Conservation (phyloP, 768 basidiomycete species). For the Coprinellus micaceus region DNA sequence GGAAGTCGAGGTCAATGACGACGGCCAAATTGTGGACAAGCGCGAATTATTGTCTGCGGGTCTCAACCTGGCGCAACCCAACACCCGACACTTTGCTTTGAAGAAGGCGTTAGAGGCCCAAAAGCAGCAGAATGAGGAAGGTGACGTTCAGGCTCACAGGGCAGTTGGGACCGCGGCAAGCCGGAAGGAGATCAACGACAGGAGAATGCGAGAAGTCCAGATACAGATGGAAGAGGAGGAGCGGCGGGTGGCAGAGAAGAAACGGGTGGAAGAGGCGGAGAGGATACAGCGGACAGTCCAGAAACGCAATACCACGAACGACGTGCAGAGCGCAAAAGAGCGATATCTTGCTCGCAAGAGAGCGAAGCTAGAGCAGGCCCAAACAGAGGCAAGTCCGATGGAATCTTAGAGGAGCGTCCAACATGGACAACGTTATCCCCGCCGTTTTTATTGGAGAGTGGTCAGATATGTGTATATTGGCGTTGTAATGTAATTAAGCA, state of each 20-base stretch:
- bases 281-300: constrained; percentile 62
- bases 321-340: constrained; percentile 68
- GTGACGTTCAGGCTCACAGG: constrained; percentile 47
- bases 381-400: constrained; percentile 7
- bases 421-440: too few relatives aligned
- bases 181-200: constrained; percentile 77
- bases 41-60: constrained; percentile 89
- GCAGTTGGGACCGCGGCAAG: constrained; percentile 83
- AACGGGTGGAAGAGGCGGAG: constrained; percentile 57
- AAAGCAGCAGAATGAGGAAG: constrained; percentile 12
- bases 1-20: constrained; percentile 91
- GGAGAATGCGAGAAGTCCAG: constrained; percentile 74
- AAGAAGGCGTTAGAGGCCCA: constrained; percentile 25
- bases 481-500: background rate
- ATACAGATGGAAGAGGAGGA: constrained; percentile 76
- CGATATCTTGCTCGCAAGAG: constrained; percentile 80
- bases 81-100: constrained; percentile 67
- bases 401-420: background rate
- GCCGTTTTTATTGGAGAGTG: too few relatives aligned
- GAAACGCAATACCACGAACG: constrained; percentile 73
- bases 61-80: constrained; percentile 82
- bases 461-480: background rate
- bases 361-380: constrained; percentile 55
- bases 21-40: constrained; percentile 96
- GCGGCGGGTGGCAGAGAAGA: constrained; percentile 53